These are phyloP conservation scores for Malassezia yamatoensis DNA, from an alignment of 1,284 basidiomycete genomes.

Conservation along the genomic window DNA sequence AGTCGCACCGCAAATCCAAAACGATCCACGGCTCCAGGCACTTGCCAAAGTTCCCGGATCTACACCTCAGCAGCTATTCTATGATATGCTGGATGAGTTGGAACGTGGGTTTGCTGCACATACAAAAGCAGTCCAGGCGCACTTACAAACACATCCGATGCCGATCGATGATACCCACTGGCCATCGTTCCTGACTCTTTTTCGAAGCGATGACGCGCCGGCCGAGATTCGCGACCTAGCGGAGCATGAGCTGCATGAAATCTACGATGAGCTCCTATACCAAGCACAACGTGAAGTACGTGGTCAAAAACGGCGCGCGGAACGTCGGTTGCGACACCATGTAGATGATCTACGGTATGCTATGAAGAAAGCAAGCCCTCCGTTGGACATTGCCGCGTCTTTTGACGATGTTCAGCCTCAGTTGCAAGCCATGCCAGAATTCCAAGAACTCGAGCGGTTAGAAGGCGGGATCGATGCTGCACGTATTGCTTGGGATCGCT, in stretches of 20 bases:
- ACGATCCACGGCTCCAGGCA: constrained; percentile 69
- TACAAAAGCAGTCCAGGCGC: constrained; percentile 56
- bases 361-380: constrained; percentile 72
- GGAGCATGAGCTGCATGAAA: constrained; percentile 12
- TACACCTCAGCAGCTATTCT: constrained; percentile 87
- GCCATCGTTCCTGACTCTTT: constrained; percentile 1
- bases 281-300: constrained; percentile 59
- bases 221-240: not conserved
- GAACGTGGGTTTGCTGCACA: constrained; percentile 73
- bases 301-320: constrained; percentile 64
- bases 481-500: constrained; percentile 37
- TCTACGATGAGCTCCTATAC: constrained; percentile 57
- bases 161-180: constrained; percentile 20
- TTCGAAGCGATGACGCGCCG: constrained; percentile 3
- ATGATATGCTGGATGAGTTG: constrained; percentile 78
- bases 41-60: constrained; percentile 85
- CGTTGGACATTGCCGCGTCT: constrained; percentile 43
- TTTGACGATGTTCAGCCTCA: constrained; percentile 18
- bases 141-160: constrained; percentile 48
- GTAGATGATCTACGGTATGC: constrained; percentile 95
- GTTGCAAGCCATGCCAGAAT: constrained; percentile 22
- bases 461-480: constrained; percentile 26
- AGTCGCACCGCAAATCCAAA: constrained; percentile 64
- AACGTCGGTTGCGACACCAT: constrained; percentile 71
- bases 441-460: constrained; percentile 17